Evolutionary conservation across 2,329 filamentous ascomycete species (phyloP), one percentile per base, ranked within the genome.

Genomic region (Fusarium sp.): DNA sequence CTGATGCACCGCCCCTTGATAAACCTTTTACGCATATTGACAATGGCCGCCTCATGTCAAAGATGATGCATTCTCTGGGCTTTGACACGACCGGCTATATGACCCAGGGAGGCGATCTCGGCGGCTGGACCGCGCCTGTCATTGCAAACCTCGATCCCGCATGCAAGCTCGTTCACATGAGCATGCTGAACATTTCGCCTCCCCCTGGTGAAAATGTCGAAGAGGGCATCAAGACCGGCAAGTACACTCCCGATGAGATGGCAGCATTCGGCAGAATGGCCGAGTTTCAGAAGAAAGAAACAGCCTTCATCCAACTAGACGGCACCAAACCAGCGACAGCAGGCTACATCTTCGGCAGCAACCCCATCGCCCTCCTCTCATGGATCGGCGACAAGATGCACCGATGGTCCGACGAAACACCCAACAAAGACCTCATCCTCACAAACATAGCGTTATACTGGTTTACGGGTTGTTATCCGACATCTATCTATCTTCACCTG

Each of bases 361-460:
- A 47, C 15, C 67, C 67, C 2, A 25, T 70, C 2, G 59, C 59
- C 12, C 44, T 70, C 5, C 53, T 70, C 18, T 29, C 65, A 0
- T 70, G 67, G 67, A 35, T 70, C 2, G 67, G 65, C 0, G 67
- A 70, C 10, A 70, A 70, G 15, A 70, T 70, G 65, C 47, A 65
- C 3, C 35, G 38, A 4, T 70, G 67, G 67, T 60, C 65, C 1
- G 67, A 70, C 5, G 42, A 7, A 14, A 68, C 53, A 14, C 67
- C 67, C 0, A 35, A 41, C 11, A 57, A 41, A 6, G 65, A 70
- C 33, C 14, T 52, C 4, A 70, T 61, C n/a, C 18, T 70, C 10
- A 65, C 67, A 1, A 70, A 70, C 17, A 20, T 65, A 27, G 47
- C 67, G 2, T 20, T 70, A 0, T 70, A 70, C 5, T 70, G 67